Conservation (phyloP, 352 stramenopile species). For the Phytophthora pinifolia region DNA sequence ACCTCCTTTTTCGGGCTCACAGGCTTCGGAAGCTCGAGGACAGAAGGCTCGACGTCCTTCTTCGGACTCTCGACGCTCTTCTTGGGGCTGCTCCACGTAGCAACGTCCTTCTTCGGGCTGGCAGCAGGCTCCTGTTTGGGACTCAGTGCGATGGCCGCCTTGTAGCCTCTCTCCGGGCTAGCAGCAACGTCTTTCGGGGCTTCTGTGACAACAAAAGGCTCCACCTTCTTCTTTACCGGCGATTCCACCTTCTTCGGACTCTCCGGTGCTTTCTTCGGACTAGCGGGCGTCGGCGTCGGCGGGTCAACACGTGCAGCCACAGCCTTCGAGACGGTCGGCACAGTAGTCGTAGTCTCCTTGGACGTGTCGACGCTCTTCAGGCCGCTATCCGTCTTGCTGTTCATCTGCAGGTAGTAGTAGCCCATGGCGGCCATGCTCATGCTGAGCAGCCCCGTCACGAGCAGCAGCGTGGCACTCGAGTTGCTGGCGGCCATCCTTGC, state of each 20-base stretch:
- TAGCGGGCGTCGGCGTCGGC: conserved; percentile 2
- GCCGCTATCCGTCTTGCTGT: conserved; percentile 22
- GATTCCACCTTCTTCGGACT: conserved; percentile 5
- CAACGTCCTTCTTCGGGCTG: neutral
- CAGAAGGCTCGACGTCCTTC: conserved; percentile 20
- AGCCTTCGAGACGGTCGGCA: conserved; percentile 3
- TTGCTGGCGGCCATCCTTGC: conserved; percentile 22
- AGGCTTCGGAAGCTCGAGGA: conserved; percentile 15
- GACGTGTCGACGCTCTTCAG: neutral
- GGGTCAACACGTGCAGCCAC: neutral
- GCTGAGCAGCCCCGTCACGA: conserved; percentile 62
- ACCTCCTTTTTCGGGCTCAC: conserved; percentile 12
- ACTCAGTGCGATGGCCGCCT: conserved; percentile 4
- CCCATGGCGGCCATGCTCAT: conserved; percentile 56
- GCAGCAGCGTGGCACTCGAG: conserved; percentile 47
- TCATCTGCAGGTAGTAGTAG: conserved; percentile 57
- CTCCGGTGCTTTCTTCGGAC: conserved; percentile 5
- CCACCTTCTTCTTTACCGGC: conserved; percentile 7
- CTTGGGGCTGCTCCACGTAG: conserved; percentile 14
- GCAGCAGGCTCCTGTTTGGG: neutral
- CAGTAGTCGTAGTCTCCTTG: conserved; percentile 1
- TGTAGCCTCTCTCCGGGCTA: conserved; percentile 6
- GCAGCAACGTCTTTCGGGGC: neutral
- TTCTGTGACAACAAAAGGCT: conserved; percentile 5
- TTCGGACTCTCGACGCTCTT: conserved; percentile 14